These are phyloP conservation scores for Closterium sp. DNA, from an alignment of 139 green algal genomes.

Conservation along the genomic window DNA sequence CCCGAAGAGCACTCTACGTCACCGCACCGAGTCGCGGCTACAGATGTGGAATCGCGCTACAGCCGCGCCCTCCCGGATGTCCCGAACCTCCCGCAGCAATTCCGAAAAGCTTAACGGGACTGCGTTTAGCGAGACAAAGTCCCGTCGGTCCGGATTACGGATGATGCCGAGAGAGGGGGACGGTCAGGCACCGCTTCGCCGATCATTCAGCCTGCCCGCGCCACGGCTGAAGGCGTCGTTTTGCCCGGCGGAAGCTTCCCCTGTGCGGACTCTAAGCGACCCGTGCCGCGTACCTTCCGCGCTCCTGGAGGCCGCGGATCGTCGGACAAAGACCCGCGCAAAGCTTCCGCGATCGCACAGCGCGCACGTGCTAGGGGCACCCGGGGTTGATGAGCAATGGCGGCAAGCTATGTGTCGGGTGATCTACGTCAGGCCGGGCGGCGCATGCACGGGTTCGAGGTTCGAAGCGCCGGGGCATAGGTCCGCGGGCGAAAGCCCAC, in stretches of 20 bases:
- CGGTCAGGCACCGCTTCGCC: background rate
- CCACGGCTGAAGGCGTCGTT: background rate
- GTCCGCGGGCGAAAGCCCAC: background rate
- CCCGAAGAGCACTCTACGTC: background rate
- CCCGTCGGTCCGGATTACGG: background rate
- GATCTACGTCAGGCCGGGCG: background rate
- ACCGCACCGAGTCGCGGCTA: background rate
- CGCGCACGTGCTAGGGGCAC: background rate
- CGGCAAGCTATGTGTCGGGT: background rate
- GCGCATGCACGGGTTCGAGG: background rate
- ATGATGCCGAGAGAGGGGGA: background rate
- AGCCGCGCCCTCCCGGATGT: background rate
- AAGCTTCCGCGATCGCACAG: background rate
- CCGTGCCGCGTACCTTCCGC: background rate
- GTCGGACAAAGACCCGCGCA: background rate
- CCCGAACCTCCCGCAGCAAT: background rate
- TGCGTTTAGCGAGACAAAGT: background rate
- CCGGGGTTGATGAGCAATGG: background rate
- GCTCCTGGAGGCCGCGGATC: background rate
- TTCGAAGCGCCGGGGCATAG: background rate
- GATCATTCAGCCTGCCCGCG: background rate
- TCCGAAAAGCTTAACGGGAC: background rate
- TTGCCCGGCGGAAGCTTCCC: background rate
- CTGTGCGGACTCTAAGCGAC: background rate
- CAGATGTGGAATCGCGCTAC: background rate